These are phyloP conservation scores for Fusarium sp. DNA, from an alignment of 2,329 filamentous ascomycete genomes.

Conservation along the genomic window DNA sequence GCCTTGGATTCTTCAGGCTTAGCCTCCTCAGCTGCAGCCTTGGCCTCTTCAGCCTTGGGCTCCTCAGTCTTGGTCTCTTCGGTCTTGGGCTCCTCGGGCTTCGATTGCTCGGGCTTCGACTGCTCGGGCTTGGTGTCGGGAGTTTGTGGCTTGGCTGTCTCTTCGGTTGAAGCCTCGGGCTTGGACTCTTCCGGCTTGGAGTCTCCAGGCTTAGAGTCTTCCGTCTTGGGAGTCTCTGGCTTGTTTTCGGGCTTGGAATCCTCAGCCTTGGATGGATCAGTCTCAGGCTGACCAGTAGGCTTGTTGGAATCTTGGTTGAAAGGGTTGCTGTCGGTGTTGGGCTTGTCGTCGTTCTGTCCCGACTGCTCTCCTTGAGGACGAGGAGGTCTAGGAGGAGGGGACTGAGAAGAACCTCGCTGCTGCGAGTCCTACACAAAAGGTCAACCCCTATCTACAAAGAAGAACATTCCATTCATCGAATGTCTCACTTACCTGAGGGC, in stretches of 20 bases:
- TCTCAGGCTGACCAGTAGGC: slow-evolving; percentile 20
- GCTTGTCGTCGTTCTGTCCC: slow-evolving; percentile 16
- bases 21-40: slow-evolving; percentile 7
- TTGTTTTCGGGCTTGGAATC: slow-evolving; percentile 1
- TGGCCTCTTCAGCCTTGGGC: slow-evolving; percentile 15
- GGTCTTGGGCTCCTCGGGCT: background rate
- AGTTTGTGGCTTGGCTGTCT: no score
- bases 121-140: slow-evolving; percentile 6
- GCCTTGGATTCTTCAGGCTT: slow-evolving; percentile 19
- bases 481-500: slow-evolving; percentile 32
- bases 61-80: slow-evolving; percentile 21
- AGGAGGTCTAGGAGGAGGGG: slow-evolving; percentile 23
- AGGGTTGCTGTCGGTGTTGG: slow-evolving; percentile 11
- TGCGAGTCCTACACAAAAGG: slow-evolving; percentile 24
- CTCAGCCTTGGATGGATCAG: background rate
- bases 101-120: background rate
- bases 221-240: background rate
- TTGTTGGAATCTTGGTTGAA: slow-evolving; percentile 22
- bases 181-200: slow-evolving; percentile 17
- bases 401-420: slow-evolving; percentile 26
- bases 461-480: background rate
- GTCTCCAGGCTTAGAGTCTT: slow-evolving; percentile 7
- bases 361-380: background rate
- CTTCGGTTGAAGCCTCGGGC: background rate
- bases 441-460: background rate